A percentile compares a stretch with the other conserved stretches of the same genome.
Evolutionary conservation across 2,329 filamentous ascomycete genomes (phyloP).

Genomic region (Calcarisporium arbuscula): DNA sequence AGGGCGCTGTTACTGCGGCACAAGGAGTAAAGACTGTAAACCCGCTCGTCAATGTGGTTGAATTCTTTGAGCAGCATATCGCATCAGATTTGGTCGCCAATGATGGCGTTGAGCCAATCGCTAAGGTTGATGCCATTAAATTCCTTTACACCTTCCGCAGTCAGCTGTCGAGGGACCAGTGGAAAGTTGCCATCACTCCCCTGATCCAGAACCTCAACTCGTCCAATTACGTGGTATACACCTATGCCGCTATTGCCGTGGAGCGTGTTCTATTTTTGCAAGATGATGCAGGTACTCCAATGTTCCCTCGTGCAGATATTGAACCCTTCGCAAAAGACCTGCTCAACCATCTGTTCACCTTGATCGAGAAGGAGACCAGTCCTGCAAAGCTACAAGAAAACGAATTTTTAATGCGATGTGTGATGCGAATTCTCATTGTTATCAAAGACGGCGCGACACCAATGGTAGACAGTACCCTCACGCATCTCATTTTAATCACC

Average conservation of each 20-base stretch:
- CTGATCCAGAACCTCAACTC: slow-evolving; percentile 88
- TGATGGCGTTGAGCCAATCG: slow-evolving; percentile 66
- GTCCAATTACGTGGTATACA: slow-evolving; percentile 92
- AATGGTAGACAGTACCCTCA: slow-evolving; percentile 71
- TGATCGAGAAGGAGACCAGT: slow-evolving; percentile 78
- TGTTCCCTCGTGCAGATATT: slow-evolving; percentile 76
- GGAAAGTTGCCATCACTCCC: slow-evolving; percentile 82
- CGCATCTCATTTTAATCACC: slow-evolving; percentile 82
- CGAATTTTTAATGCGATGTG: slow-evolving; percentile 96
- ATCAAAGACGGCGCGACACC: slow-evolving; percentile 74
- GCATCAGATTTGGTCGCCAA: slow-evolving; percentile 78
- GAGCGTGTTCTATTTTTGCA: slow-evolving; percentile 84
- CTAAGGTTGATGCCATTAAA: slow-evolving; percentile 97
- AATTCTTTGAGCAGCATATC: slow-evolving; percentile 92
- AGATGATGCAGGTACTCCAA: slow-evolving; percentile 65
- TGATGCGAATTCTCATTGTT: slow-evolving; percentile 95
- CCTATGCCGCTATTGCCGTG: slow-evolving; percentile 94
- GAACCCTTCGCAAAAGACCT: slow-evolving; percentile 79
- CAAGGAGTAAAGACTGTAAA: slow-evolving; percentile 92
- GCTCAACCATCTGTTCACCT: slow-evolving; percentile 79
- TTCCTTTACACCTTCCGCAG: slow-evolving; percentile 96
- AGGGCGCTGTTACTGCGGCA: slow-evolving; percentile 77
- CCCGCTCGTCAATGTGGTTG: slow-evolving; percentile 76
- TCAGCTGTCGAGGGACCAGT: slow-evolving; percentile 85
- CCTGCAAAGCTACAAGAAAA: slow-evolving; percentile 97